Conservation (phyloP, 495 filamentous ascomycete species). For the Aspergillus sclerotioniger region DNA sequence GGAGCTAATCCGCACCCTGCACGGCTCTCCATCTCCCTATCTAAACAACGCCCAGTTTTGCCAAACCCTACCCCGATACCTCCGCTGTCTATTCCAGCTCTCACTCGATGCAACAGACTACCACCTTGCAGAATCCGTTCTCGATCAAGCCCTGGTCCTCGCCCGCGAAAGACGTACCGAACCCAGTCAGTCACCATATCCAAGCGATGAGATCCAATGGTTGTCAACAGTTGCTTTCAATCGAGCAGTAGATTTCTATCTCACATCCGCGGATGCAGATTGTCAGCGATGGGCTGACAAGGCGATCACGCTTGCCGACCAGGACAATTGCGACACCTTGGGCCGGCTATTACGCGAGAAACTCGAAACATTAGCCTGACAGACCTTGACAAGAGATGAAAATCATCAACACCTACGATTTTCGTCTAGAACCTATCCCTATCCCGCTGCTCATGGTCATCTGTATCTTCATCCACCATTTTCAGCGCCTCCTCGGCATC, state of each 20-base stretch:
- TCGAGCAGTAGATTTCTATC: constrained; percentile 69
- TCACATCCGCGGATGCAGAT: constrained; percentile 50
- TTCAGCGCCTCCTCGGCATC: too few species aligned
- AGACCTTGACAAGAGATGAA: neutral
- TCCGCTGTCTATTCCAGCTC: constrained; percentile 68
- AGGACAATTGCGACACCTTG: constrained; percentile 46
- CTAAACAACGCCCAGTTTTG: constrained; percentile 4
- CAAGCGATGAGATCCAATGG: constrained; percentile 72
- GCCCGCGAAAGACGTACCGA: constrained; percentile 37
- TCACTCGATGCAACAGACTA: constrained; percentile 40
- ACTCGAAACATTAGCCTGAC: constrained; percentile 43
- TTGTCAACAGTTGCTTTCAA: constrained; percentile 75
- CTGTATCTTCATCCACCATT: too few species aligned
- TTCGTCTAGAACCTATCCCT: too few species aligned
- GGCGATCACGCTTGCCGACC: constrained; percentile 61
- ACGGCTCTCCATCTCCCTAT: constrained; percentile 14
- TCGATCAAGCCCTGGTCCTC: constrained; percentile 52
- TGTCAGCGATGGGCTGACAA: constrained; percentile 65
- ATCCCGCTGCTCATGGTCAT: too few species aligned
- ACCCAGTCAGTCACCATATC: constrained; percentile 43
- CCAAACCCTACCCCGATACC: constrained; percentile 63
- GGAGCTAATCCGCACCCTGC: constrained; percentile 19
- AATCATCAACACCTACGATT: too few species aligned
- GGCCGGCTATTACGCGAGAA: constrained; percentile 53
- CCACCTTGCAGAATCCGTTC: constrained; percentile 24